phyloP scores from a whole-genome alignment of 148 eudicot genomes.

The Linanthus parryae region DNA sequence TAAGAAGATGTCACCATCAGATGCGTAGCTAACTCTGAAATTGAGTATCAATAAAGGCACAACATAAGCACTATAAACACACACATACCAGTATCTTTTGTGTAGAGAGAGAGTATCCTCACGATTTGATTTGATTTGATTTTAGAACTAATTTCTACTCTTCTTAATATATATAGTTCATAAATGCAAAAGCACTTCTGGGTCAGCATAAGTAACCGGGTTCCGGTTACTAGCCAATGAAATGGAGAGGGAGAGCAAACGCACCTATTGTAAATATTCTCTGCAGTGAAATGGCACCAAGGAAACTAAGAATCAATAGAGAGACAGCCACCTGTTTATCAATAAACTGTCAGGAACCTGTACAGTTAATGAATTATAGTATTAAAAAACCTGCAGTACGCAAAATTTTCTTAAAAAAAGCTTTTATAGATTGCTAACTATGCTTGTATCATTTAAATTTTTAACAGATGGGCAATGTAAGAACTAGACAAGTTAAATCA shows the following conservation, averaged over 20 bases:
- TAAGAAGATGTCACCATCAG: slow-evolving; percentile 3
- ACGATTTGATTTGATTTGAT: neutral
- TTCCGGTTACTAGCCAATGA: neutral
- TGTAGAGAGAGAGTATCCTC: neutral
- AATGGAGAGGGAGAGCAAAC: slow-evolving; percentile 9
- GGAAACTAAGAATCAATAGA: slow-evolving; percentile 40
- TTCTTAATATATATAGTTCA: neutral
- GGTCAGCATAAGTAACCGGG: neutral
- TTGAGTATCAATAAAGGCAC: neutral
- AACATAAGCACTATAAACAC: neutral
- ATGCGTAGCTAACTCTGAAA: no score
- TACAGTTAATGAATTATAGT: neutral
- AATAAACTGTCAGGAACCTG: neutral
- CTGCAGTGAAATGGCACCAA: slow-evolving; percentile 54
- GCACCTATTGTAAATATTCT: slow-evolving; percentile 52
- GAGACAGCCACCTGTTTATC: slow-evolving; percentile 43
- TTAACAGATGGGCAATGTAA: no score
- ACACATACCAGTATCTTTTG: neutral
- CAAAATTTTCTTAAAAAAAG: no score
- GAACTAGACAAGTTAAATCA: no score
- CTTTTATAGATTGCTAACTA: no score
- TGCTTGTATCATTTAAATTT: no score
- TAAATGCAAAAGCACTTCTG: neutral
- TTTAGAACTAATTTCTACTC: neutral
- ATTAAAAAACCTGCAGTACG: neutral